Evolutionary conservation across 768 basidiomycete genomes (phyloP), one percentile per base, ranked within the genome.

Genomic region (Trametes coccinea): DNA sequence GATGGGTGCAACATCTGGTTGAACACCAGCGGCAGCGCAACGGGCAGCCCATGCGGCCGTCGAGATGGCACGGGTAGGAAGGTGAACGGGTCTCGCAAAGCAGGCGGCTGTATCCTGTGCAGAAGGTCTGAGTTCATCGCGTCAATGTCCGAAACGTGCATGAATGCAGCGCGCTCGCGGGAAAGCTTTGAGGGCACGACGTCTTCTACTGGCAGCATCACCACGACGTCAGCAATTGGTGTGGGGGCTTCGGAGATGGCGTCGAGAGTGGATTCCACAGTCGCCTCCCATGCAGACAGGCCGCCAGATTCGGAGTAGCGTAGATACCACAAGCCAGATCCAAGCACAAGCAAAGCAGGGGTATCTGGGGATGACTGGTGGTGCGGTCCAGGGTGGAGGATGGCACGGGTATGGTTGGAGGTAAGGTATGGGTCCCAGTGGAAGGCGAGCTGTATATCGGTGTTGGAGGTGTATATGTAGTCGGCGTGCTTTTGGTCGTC

Each of bases 341-440:
- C 94, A 14, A 97, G 72, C 9, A 95, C 88, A 31, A 95, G 80
- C 48, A 97, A 74, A 0, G 88, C 84, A 0, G 91, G 82, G 2
- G 61, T 57, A 75, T 65, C 76, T 33, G 66, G 49, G 17, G 47
- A 29, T 4, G 53, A 17, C 2, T 22, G 13, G 16, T 22, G 8
- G 29, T 30, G 62, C 13, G 54, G 11, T 16, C 22, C 41, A 1
- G 67, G 69, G 50, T 64, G 60, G 40, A 90, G 74, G 49, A 84
- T 69, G n/a, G 77, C 69, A 44, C 76, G 69, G 14, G 85, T 80
- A 54, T 77, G 76, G 1, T 89, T 84, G 11, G 79, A 75, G 72
- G 95, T 97, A 46, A 96, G 81, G 72, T 85, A 96, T 14, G 94
- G 94, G 67, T 95, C 94, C 94, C 94, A 94, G 64, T 79, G 69